Evolutionary conservation across 2,329 filamentous ascomycete genomes (phyloP).

Genomic region (Fusarium cyanostomum): DNA sequence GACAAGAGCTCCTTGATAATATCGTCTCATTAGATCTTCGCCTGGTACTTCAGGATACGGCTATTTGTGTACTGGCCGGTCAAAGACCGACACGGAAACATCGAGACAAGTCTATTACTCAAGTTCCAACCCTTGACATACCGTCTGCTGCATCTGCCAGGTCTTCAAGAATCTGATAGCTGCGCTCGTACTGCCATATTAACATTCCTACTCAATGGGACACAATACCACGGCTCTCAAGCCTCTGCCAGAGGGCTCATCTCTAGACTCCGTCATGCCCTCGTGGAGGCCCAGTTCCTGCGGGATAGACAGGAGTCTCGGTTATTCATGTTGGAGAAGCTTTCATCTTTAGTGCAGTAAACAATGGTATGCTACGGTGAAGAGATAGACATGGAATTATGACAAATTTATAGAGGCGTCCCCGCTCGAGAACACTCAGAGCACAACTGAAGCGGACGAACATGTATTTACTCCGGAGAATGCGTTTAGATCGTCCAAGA

Average conservation of each 20-base stretch:
- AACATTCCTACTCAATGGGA: constrained; percentile 1
- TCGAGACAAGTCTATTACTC: constrained; percentile 5
- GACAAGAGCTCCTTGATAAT: neutral
- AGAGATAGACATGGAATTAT: too few relatives aligned
- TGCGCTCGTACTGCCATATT: neutral
- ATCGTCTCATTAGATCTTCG: neutral
- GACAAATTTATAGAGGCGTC: neutral
- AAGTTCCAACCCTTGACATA: constrained; percentile 1
- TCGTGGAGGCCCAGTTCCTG: neutral
- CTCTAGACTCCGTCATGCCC: neutral
- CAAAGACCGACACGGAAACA: neutral
- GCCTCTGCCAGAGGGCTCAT: neutral
- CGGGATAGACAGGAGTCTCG: neutral
- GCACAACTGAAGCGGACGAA: constrained; percentile 4
- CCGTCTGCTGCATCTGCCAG: neutral
- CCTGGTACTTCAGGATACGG: neutral
- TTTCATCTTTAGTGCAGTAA: neutral
- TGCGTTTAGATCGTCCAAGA: constrained; percentile 37
- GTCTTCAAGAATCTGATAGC: neutral
- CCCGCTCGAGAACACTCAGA: neutral
- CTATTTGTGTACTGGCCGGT: neutral
- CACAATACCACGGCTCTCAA: constrained; percentile 3
- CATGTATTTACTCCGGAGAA: constrained; percentile 31
- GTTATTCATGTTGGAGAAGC: neutral
- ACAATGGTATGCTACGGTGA: too few relatives aligned